Evolutionary conservation across 2,329 filamentous ascomycete genomes (phyloP).

Genomic region (Colletotrichum sp.): DNA sequence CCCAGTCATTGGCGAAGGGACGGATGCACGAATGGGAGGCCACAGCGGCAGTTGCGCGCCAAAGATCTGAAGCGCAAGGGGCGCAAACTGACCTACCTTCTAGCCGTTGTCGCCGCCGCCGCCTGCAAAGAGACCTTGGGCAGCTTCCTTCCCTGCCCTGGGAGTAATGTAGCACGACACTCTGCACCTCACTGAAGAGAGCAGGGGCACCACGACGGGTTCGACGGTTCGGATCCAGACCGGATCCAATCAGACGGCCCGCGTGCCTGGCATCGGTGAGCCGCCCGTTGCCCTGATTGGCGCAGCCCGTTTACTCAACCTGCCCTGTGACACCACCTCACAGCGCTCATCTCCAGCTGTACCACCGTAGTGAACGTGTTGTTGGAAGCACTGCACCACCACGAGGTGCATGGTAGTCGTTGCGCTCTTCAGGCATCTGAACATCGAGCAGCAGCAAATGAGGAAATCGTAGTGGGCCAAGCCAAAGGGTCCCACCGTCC

Average conservation of each 20-base stretch:
- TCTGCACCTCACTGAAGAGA: not conserved
- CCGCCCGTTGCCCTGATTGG: not conserved
- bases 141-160: not conserved
- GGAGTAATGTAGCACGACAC: not conserved
- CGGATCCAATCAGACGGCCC: constrained; percentile 2
- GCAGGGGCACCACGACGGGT: not conserved
- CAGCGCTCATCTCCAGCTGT: not conserved
- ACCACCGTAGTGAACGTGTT: not conserved
- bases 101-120: not conserved
- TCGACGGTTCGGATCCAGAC: constrained; percentile 2
- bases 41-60: constrained; percentile 17
- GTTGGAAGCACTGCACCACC: not conserved
- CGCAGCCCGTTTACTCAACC: not conserved
- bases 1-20: constrained; percentile 16
- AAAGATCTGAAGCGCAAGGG: constrained; percentile 22
- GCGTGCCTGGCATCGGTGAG: constrained; percentile 6
- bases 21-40: constrained; percentile 16
- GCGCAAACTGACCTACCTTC: constrained; percentile 4
- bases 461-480: not conserved
- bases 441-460: not conserved
- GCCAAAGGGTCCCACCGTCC: not conserved
- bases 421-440: not conserved
- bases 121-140: not conserved
- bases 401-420: not conserved
- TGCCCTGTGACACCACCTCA: not conserved